Percentiles rank a stretch among this genome's conserved stretches.
phyloP scores from a whole-genome alignment of 2,329 filamentous ascomycete genomes.

The Dactylellina drechsleri region DNA sequence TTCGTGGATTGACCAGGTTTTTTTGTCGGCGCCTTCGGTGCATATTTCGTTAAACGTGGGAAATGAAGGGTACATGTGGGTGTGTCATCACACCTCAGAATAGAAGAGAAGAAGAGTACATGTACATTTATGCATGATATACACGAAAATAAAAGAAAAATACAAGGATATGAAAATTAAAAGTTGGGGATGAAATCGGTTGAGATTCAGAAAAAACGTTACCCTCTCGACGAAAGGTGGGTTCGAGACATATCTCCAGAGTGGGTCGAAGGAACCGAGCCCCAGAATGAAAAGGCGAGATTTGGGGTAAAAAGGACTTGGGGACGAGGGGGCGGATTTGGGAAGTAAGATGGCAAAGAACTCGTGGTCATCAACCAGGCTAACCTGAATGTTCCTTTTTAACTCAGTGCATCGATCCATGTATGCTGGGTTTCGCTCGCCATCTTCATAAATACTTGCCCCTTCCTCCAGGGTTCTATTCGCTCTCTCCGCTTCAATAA shows the following conservation, averaged over 20 bases:
- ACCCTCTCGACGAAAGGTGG: slow-evolving; percentile 31
- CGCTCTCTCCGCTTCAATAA: slow-evolving; percentile 46
- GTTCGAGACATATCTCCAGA: slow-evolving; percentile 50
- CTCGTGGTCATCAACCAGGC: slow-evolving; percentile 53
- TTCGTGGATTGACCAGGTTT: slow-evolving; percentile 25
- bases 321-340: slow-evolving; percentile 22
- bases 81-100: slow-evolving; percentile 4
- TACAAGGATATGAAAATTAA: slow-evolving; percentile 32
- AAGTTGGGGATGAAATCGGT: slow-evolving; percentile 28
- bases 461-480: slow-evolving; percentile 53
- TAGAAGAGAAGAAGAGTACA: slow-evolving; percentile 22
- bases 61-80: slow-evolving; percentile 33
- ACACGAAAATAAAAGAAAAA: slow-evolving; percentile 38
- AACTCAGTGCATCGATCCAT: slow-evolving; percentile 41
- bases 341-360: slow-evolving; percentile 18
- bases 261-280: slow-evolving; percentile 54
- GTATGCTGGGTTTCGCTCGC: slow-evolving; percentile 41
- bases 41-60: slow-evolving; percentile 25
- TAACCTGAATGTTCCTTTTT: slow-evolving; percentile 53
- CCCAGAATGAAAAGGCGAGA: slow-evolving; percentile 55
- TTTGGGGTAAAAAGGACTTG: slow-evolving; percentile 47
- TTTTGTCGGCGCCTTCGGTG: slow-evolving; percentile 28
- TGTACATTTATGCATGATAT: slow-evolving; percentile 30
- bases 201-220: slow-evolving; percentile 31
- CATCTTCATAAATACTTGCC: slow-evolving; percentile 55